These are phyloP conservation scores for Psophocarpus tetragonolobus DNA, from an alignment of 306 rosid genomes.

Conservation along the genomic window DNA sequence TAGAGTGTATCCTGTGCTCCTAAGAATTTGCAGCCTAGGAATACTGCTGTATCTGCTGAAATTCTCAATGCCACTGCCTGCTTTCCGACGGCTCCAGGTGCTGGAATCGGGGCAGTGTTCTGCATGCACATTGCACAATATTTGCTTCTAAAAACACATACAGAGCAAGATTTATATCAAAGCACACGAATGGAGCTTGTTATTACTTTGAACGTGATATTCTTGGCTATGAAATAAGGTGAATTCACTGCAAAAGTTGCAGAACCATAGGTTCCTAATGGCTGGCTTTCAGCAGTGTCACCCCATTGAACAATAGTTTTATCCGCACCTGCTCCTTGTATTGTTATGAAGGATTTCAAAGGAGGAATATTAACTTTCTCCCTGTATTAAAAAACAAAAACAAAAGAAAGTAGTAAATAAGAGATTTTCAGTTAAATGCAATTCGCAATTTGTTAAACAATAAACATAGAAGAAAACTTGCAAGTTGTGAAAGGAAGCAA, in stretches of 20 bases:
- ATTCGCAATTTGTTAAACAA: background rate
- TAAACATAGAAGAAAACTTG: background rate
- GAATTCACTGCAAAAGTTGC: conserved; percentile 96
- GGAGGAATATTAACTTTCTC: conserved; percentile 86
- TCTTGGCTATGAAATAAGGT: conserved; percentile 85
- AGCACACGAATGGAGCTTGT: background rate
- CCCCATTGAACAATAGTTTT: conserved; percentile 97
- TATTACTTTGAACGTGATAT: conserved; percentile 85
- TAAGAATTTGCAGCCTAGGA: conserved; percentile 58
- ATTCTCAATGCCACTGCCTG: conserved; percentile 76
- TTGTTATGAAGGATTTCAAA: conserved; percentile 80
- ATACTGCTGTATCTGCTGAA: conserved; percentile 61
- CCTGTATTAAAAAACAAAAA: conserved; percentile 41
- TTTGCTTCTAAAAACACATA: background rate
- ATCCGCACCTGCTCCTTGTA: conserved; percentile 96
- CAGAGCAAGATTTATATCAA: background rate
- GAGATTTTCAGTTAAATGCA: conserved; percentile 1
- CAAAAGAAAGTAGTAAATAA: background rate
- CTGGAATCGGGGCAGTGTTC: conserved; percentile 84
- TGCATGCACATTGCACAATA: background rate
- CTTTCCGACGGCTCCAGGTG: conserved; percentile 70
- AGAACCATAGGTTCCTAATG: conserved; percentile 78
- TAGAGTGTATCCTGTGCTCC: conserved; percentile 79
- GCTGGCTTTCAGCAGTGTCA: conserved; percentile 87
- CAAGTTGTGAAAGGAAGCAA: background rate